These are phyloP conservation scores for Aspergillus leporis DNA, from an alignment of 495 filamentous ascomycete genomes.

Conservation along the genomic window DNA sequence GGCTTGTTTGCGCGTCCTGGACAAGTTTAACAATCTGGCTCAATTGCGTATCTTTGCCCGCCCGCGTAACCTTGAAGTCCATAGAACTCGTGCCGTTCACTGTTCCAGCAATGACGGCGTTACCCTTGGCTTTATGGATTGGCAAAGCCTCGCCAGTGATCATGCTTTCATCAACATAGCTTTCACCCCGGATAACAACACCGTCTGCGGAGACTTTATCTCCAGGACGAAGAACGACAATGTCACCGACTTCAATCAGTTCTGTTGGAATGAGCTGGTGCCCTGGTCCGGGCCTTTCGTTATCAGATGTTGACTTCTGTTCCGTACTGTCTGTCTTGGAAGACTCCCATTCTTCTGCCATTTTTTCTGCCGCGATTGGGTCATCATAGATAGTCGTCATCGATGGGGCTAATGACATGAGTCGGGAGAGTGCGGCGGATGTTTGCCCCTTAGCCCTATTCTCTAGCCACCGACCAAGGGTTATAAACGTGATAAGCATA, in stretches of 20 bases:
- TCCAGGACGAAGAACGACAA: constrained; percentile 88
- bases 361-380: constrained; percentile 88
- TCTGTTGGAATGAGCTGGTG: constrained; percentile 89
- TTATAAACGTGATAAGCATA: constrained; percentile 98
- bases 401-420: constrained; percentile 94
- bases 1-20: constrained; percentile 91
- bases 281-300: constrained; percentile 59
- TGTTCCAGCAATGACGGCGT: constrained; percentile 85
- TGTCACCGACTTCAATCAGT: constrained; percentile 89
- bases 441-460: constrained; percentile 97
- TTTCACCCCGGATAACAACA: constrained; percentile 80
- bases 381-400: constrained; percentile 99
- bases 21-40: constrained; percentile 98
- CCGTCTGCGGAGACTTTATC: constrained; percentile 98
- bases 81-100: constrained; percentile 91
- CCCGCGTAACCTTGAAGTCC: constrained; percentile 91
- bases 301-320: constrained; percentile 25
- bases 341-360: constrained; percentile 75
- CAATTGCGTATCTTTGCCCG: constrained; percentile 92
- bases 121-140: constrained; percentile 81
- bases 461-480: constrained; percentile 87
- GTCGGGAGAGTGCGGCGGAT: constrained; percentile 85
- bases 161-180: constrained; percentile 97
- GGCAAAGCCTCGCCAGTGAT: constrained; percentile 96
- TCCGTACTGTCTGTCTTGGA: constrained; percentile 20